Conservation (phyloP, 2,329 filamentous ascomycete genomes). For the Ophiosphaerella korrae region DNA sequence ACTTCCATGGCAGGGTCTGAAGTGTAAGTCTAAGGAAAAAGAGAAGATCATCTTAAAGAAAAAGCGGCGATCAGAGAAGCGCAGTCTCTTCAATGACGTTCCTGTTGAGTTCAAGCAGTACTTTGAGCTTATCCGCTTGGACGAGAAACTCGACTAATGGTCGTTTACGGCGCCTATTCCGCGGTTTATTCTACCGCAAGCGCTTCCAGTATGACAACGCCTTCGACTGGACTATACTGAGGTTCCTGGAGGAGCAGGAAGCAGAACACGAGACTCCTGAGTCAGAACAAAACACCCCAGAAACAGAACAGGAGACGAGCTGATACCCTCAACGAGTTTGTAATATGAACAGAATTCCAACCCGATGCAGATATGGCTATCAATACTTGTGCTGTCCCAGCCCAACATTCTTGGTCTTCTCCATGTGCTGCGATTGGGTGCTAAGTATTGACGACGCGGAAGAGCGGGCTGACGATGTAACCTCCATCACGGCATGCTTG, state of each 20-base stretch:
- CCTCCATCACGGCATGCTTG: no score
- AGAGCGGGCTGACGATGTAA: no score
- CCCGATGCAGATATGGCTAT: no score
- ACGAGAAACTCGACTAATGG: constrained; percentile 15
- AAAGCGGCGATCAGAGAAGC: not conserved
- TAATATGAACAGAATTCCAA: no score
- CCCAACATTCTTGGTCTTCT: no score
- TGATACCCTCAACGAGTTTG: no score
- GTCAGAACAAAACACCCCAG: not conserved
- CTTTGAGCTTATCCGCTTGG: constrained; percentile 11
- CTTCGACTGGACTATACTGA: constrained; percentile 21
- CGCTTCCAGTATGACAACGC: constrained; percentile 20
- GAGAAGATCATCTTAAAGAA: constrained; percentile 9
- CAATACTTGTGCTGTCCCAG: no score
- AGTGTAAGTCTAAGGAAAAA: no score
- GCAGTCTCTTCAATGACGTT: constrained; percentile 1
- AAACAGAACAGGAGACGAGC: no score
- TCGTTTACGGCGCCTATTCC: constrained; percentile 17
- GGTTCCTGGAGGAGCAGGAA: constrained; percentile 6
- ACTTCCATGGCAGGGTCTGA: constrained; percentile 93
- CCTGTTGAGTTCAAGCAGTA: constrained; percentile 17
- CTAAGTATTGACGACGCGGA: no score
- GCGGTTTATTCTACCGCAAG: constrained; percentile 16
- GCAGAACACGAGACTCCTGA: not conserved
- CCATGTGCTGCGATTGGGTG: no score